Conservation (phyloP, 2,329 filamentous ascomycete species). For the Achaetomium macrosporum region DNA sequence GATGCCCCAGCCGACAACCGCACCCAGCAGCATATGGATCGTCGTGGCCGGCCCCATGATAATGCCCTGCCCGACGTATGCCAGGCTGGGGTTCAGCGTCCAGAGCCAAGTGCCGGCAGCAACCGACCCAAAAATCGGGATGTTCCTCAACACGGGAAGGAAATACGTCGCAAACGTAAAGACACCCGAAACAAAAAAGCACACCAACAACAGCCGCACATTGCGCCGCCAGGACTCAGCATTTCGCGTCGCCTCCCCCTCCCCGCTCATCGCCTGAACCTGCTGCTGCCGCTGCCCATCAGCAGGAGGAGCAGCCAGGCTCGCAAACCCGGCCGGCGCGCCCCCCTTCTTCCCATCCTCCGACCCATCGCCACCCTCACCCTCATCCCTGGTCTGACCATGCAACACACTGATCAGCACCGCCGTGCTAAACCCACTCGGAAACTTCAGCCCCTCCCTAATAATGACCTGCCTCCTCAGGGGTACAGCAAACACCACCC, state of each 20-base stretch:
- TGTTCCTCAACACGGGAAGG: constrained; percentile 71
- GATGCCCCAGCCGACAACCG: constrained; percentile 82
- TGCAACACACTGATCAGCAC: constrained; percentile 89
- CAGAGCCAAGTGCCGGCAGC: constrained; percentile 82
- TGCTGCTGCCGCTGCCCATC: constrained; percentile 15
- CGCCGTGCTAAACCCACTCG: constrained; percentile 90
- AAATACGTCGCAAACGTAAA: constrained; percentile 87
- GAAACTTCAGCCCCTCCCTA: constrained; percentile 85
- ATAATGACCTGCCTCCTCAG: constrained; percentile 84
- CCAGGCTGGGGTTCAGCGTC: constrained; percentile 94
- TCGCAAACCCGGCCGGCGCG: constrained; percentile 24
- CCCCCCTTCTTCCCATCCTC: constrained; percentile 1
- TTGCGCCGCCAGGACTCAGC: constrained; percentile 38
- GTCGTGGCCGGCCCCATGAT: constrained; percentile 98
- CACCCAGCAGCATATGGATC: constrained; percentile 89
- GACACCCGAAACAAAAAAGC: constrained; percentile 53
- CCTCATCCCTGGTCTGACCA: constrained; percentile 41
- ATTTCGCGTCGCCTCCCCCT: constrained; percentile 28
- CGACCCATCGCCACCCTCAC: neutral
- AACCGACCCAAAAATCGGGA: constrained; percentile 76
- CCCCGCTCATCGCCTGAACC: constrained; percentile 18
- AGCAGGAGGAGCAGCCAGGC: constrained; percentile 18
- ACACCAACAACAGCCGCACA: constrained; percentile 49
- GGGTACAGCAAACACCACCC: constrained; percentile 92
- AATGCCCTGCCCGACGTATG: constrained; percentile 94